Evolutionary conservation across 345 rosid genomes (phyloP).

Genomic region (Mercurialis annua): DNA sequence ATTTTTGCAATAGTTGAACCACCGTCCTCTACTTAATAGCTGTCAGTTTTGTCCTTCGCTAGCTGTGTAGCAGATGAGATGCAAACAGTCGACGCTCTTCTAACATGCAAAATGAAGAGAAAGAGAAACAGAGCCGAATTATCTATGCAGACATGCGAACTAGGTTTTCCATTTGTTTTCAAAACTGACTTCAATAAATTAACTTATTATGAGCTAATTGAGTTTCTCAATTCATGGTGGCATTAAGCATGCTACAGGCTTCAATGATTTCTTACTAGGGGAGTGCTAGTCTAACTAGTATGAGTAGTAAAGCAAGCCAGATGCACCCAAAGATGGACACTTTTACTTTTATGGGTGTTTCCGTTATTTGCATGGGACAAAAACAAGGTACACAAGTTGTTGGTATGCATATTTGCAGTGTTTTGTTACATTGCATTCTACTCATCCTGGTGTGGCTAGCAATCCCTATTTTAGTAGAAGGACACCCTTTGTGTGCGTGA

Average conservation of each 20-base stretch:
- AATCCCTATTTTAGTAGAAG: constrained; percentile 3
- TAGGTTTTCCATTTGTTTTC: constrained; percentile 46
- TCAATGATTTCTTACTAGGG: background rate
- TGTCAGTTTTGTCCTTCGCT: constrained; percentile 34
- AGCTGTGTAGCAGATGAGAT: constrained; percentile 82
- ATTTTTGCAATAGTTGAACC: background rate
- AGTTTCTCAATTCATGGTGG: constrained; percentile 4
- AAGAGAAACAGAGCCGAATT: constrained; percentile 48
- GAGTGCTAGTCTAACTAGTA: constrained; percentile 4
- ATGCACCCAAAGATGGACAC: background rate
- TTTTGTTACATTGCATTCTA: background rate
- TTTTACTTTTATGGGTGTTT: constrained; percentile 1
- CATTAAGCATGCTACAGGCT: constrained; percentile 5
- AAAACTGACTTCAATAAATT: background rate
- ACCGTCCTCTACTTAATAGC: constrained; percentile 10
- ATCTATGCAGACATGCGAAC: constrained; percentile 31
- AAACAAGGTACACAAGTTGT: background rate
- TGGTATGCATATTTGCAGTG: background rate
- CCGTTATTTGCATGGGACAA: constrained; percentile 9
- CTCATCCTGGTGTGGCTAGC: constrained; percentile 11
- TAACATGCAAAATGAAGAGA: constrained; percentile 73
- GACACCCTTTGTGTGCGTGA: background rate
- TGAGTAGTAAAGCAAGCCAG: constrained; percentile 11
- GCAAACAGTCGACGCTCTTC: constrained; percentile 74
- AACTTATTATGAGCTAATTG: background rate